These are phyloP conservation scores for Plasmodium gallinaceum DNA, from an alignment of 169 alveolate genomes.

Conservation along the genomic window DNA sequence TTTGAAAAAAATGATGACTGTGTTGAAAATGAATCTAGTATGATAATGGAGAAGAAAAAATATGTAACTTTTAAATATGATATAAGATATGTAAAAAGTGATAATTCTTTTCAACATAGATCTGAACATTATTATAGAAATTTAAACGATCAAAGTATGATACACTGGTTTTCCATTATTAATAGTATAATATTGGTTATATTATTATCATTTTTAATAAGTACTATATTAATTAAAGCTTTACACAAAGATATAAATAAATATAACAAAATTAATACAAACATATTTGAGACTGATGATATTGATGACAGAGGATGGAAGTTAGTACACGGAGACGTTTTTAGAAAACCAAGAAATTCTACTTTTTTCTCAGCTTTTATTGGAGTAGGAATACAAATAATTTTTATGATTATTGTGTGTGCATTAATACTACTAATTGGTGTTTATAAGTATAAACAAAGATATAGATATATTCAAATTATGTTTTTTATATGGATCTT, in stretches of 20 bases:
- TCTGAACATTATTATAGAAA: constrained; percentile 90
- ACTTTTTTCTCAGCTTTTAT: constrained; percentile 86
- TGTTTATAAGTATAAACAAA: constrained; percentile 65
- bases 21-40: constrained; percentile 13
- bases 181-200: constrained; percentile 87
- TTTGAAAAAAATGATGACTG: constrained; percentile 12
- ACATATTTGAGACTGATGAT: constrained; percentile 84
- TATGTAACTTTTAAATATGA: constrained; percentile 87
- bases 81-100: constrained; percentile 85
- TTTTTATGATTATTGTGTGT: constrained; percentile 81
- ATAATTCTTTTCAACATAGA: constrained; percentile 84
- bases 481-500: constrained; percentile 90
- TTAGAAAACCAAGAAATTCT: constrained; percentile 90
- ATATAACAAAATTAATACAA: constrained; percentile 85
- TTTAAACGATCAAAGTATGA: constrained; percentile 83
- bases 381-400: constrained; percentile 91
- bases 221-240: constrained; percentile 89
- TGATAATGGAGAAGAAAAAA: constrained; percentile 29
- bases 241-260: constrained; percentile 89
- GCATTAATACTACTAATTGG: constrained; percentile 86
- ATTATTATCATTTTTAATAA: constrained; percentile 86
- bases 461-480: constrained; percentile 80
- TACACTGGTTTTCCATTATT: constrained; percentile 92
- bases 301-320: constrained; percentile 93
- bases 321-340: constrained; percentile 92